Conservation (phyloP, 2,329 filamentous ascomycete genomes). For the Fusarium anguioides region DNA sequence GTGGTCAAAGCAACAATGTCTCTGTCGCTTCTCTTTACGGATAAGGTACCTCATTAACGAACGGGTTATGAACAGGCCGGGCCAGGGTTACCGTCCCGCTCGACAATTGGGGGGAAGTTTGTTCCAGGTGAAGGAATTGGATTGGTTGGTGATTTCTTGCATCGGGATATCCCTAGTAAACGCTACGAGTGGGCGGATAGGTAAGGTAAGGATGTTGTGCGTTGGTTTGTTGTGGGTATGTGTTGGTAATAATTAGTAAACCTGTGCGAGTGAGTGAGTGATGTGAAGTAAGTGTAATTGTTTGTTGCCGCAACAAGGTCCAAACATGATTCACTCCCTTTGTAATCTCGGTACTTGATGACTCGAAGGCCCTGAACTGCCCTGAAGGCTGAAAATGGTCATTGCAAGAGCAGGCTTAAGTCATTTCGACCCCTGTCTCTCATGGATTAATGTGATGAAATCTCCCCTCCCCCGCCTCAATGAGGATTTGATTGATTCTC, state of each 20-base stretch:
- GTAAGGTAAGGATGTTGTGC: conserved; percentile 4
- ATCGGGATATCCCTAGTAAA: conserved; percentile 9
- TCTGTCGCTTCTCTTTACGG: neutral
- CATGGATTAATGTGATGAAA: neutral
- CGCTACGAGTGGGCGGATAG: neutral
- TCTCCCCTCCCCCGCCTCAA: conserved; percentile 18
- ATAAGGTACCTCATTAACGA: no score
- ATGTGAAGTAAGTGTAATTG: neutral
- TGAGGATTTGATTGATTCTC: neutral
- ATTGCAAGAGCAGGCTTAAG: neutral
- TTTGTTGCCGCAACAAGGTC: neutral
- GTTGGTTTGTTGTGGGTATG: neutral
- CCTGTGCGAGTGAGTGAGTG: neutral
- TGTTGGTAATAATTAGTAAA: neutral
- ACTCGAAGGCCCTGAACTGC: neutral
- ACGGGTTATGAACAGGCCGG: neutral
- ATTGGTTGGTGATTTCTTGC: conserved; percentile 17
- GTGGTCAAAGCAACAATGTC: conserved; percentile 2
- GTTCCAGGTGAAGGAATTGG: neutral
- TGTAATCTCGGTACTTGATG: neutral
- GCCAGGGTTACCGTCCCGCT: neutral
- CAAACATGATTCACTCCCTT: neutral
- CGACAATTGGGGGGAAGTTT: neutral
- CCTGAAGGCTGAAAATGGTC: neutral
- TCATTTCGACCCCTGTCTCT: conserved; percentile 15